These are phyloP conservation scores for Caloboletus inedulis DNA, from an alignment of 1,284 basidiomycete species.

Conservation along the genomic window DNA sequence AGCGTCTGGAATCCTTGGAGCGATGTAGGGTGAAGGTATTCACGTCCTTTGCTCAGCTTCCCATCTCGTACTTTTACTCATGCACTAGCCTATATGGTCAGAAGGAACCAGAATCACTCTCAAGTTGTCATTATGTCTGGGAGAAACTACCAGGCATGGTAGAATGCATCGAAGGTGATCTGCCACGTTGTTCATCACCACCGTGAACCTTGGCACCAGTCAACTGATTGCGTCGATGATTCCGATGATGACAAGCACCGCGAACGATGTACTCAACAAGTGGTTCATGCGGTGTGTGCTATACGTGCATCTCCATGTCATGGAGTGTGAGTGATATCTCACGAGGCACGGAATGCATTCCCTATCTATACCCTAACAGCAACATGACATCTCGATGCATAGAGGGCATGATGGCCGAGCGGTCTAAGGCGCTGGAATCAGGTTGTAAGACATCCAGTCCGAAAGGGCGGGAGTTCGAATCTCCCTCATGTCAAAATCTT, in stretches of 20 bases:
- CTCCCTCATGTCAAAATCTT: conserved; percentile 38
- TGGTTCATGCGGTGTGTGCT: no score
- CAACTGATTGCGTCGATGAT: not conserved
- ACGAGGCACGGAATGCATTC: no score
- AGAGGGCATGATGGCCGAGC: conserved; percentile 56
- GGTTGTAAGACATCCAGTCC: conserved; percentile 32
- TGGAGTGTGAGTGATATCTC: no score
- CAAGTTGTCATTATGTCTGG: not conserved
- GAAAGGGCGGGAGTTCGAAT: conserved; percentile 49
- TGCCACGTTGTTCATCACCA: not conserved
- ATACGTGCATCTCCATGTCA: no score
- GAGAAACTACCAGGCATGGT: not conserved
- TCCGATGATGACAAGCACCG: not conserved
- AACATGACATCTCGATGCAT: no score
- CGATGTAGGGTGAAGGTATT: not conserved
- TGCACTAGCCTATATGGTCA: not conserved
- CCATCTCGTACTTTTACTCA: not conserved
- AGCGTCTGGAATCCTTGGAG: not conserved
- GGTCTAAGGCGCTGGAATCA: conserved; percentile 57
- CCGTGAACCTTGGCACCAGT: not conserved
- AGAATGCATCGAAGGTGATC: not conserved
- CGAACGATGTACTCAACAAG: not conserved
- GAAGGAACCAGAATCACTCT: not conserved
- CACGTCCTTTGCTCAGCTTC: not conserved
- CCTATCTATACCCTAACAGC: not conserved